Conservation (phyloP, 257 asterid species). For the Anisodus tanguticus region DNA sequence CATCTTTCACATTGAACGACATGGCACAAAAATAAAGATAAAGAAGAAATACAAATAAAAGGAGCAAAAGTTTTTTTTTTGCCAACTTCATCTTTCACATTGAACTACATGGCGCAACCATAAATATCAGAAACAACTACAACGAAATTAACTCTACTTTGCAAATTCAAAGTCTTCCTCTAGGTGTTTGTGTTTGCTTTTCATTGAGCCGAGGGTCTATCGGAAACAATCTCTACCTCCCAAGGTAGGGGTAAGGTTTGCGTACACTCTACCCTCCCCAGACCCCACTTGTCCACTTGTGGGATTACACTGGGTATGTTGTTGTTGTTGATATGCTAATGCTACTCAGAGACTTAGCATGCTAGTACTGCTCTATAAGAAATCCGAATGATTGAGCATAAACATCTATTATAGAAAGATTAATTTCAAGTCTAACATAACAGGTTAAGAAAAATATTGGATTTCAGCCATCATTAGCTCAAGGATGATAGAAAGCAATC, state of each 20-base stretch:
- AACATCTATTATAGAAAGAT: constrained; percentile 5
- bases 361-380: not conserved
- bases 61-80: not conserved
- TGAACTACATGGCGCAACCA: not conserved
- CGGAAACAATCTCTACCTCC: no score
- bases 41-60: not conserved
- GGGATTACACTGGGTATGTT: no score
- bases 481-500: constrained; percentile 19
- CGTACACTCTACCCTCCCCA: no score
- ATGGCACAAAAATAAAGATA: not conserved
- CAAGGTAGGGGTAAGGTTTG: no score
- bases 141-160: not conserved
- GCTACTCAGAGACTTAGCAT: not conserved
- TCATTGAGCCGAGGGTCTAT: no score
- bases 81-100: constrained; percentile 11
- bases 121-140: not conserved
- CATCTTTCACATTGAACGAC: not conserved
- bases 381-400: not conserved
- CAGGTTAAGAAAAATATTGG: not conserved
- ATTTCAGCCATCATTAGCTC: not conserved
- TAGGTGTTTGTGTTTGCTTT: not conserved
- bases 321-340: not conserved
- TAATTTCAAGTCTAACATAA: constrained; percentile 13
- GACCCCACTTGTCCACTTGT: no score
- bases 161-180: not conserved